Base-by-base conservation (phyloP, 1,284 basidiomycete genomes). In the Ustanciosporium gigantosporum region DNA sequence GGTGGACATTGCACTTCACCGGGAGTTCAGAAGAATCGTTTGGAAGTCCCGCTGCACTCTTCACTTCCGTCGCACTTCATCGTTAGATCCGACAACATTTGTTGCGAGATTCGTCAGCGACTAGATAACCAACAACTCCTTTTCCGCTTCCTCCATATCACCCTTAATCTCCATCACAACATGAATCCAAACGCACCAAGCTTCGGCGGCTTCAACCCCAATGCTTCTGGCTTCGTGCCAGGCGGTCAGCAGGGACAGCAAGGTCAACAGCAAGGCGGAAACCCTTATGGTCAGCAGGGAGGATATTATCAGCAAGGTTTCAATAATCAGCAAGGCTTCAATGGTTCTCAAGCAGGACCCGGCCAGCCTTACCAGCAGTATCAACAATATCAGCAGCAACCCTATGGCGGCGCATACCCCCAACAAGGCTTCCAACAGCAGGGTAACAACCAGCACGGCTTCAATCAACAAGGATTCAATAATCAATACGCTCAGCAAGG, bases 101-200 rank as follows among this genome's bases (percentile, higher is more conserved):
- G n/a, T n/a, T n/a, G n/a, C n/a, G n/a, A n/a, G n/a, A n/a, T n/a
- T n/a, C n/a, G n/a, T n/a, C n/a, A n/a, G n/a, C n/a, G n/a, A n/a
- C n/a, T n/a, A n/a, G n/a, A n/a, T n/a, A n/a, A n/a, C n/a, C n/a
- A n/a, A n/a, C n/a, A n/a, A n/a, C n/a, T n/a, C n/a, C n/a, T n/a
- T n/a, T n/a, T n/a, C n/a, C n/a, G n/a, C n/a, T n/a, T n/a, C n/a
- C n/a, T n/a, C n/a, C n/a, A n/a, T n/a, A n/a, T n/a, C n/a, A n/a
- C n/a, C n/a, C n/a, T n/a, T n/a, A n/a, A 29, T n/a, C 27, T 11
- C 27, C 27, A 29, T 29, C n/a, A 9, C 9, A 29, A 9, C 9
- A 77, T 77, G 75, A 77, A 77, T 55, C 75, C 75, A 20, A 77
- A 77, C 72, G 75, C 75, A 45, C 64, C 62, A 27, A 65, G 60